Evolutionary conservation across 1,284 basidiomycete species (phyloP), one percentile per base, ranked within the genome.

Genomic region (Ceratorhiza oryzae-sativae): DNA sequence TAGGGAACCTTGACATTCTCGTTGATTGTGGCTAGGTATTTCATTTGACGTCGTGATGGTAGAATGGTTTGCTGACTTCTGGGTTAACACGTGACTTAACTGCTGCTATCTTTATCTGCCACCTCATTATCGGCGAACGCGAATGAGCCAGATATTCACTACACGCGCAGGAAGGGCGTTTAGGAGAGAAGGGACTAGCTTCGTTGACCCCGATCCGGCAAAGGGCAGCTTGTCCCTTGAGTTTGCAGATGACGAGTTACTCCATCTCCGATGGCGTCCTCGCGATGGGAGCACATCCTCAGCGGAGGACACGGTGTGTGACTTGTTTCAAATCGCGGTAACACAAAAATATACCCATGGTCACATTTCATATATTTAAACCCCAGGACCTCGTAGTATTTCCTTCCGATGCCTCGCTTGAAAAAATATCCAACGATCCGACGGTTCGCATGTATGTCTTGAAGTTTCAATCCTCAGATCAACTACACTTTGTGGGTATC

Each of bases 201-300:
- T 83, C 61, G 86, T 93, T 18, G 90, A 91, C 68, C 84, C 90
- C 0, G 82, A 82, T 63, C 83, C 88, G 0, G 85, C 85, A 12
- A 93, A 93, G 79, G 92, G 91, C 71, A 88, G 89, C 12, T 83
- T 93, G 75, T 79, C 87, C 15, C 81, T 93, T 59, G 83, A 85
- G 45, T 87, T 85, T 71, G 87, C 84, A 46, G 91, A 93, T 0
- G 92, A 93, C 76, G 90, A 86, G 3, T 81, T 92, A 51, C 77
- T 93, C 75, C 91, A 90, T 78, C 91, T 93, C 76, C 82, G 86
- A 59, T 93, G 91, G 91, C 90, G 87, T 81, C 88, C 91, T 77
- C 83, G 91, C 76, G 81, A 82, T 20, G 67, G 67, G 20, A 58
- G 45, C 20, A 48, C 36, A 23, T 89, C 87, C 1, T 83, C 85